These are phyloP conservation scores for Arabidopsis arenosa DNA, from an alignment of 345 rosid species.

Conservation along the genomic window DNA sequence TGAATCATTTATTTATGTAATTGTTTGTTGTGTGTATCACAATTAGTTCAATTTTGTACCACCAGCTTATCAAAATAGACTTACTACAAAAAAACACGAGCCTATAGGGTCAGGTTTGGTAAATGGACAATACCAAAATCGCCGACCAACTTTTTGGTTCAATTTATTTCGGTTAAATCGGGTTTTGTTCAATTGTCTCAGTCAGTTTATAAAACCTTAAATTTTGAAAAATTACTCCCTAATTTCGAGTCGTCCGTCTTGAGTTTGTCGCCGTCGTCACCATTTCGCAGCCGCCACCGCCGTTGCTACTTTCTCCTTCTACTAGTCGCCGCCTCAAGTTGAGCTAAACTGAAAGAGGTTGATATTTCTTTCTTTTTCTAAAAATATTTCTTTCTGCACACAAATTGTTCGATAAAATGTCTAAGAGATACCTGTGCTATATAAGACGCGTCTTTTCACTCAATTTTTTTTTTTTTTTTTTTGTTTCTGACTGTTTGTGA, in stretches of 20 bases:
- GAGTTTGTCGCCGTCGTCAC: not conserved
- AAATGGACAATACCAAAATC: not conserved
- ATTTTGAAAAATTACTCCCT: not conserved
- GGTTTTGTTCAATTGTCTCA: not conserved
- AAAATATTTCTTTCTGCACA: conserved; percentile 5
- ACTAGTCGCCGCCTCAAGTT: not conserved
- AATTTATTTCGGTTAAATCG: not conserved
- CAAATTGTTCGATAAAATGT: conserved; percentile 34
- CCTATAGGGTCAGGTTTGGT: conserved; percentile 11
- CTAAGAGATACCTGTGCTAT: not conserved
- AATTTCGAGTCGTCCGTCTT: not conserved
- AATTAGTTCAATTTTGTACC: conserved; percentile 34
- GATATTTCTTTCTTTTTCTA: not conserved
- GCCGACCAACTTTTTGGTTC: conserved; percentile 3
- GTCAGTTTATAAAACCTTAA: not conserved
- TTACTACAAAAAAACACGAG: not conserved
- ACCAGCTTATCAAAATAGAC: conserved; percentile 12
- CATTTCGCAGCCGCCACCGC: not conserved
- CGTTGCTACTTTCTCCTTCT: not conserved
- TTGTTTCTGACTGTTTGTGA: not conserved
- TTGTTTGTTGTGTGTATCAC: conserved; percentile 30
- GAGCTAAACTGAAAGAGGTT: conserved; percentile 9
- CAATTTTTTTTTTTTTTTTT: not conserved
- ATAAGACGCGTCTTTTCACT: not conserved
- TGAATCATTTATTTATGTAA: conserved; percentile 20